Evolutionary conservation across 345 rosid genomes (phyloP).

Genomic region (Corchorus olitorius): DNA sequence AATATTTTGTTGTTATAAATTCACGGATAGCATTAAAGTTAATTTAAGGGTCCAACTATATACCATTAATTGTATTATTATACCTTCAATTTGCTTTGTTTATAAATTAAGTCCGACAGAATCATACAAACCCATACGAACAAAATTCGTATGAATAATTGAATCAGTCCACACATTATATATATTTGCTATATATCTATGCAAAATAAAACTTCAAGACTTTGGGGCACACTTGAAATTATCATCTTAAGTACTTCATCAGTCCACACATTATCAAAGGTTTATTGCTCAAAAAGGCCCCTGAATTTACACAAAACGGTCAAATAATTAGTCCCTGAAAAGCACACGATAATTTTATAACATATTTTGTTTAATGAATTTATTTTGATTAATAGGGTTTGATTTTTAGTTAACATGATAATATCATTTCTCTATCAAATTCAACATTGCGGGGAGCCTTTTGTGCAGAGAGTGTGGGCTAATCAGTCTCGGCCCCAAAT

Average conservation of each 20-base stretch:
- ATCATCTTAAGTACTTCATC: background rate
- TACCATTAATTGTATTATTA: background rate
- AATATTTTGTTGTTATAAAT: background rate
- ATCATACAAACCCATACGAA: conserved; percentile 10
- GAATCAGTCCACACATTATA: background rate
- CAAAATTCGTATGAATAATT: background rate
- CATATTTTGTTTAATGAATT: too few species aligned
- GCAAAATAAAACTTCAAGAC: background rate
- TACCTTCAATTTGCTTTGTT: background rate
- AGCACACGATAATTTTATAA: too few species aligned
- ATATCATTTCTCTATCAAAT: too few species aligned
- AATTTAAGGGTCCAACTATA: too few species aligned
- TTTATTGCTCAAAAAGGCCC: background rate
- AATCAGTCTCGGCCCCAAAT: too few species aligned
- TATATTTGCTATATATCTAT: background rate
- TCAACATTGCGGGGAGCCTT: too few species aligned
- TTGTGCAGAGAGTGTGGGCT: too few species aligned
- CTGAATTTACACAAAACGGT: too few species aligned
- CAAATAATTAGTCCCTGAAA: too few species aligned
- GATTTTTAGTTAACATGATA: too few species aligned
- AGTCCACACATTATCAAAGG: background rate
- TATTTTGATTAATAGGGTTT: too few species aligned
- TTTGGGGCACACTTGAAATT: background rate
- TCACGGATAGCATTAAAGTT: background rate
- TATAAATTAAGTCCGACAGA: background rate